phyloP scores from a whole-genome alignment of 2,329 filamentous ascomycete genomes.

The Biscogniauxia marginata region DNA sequence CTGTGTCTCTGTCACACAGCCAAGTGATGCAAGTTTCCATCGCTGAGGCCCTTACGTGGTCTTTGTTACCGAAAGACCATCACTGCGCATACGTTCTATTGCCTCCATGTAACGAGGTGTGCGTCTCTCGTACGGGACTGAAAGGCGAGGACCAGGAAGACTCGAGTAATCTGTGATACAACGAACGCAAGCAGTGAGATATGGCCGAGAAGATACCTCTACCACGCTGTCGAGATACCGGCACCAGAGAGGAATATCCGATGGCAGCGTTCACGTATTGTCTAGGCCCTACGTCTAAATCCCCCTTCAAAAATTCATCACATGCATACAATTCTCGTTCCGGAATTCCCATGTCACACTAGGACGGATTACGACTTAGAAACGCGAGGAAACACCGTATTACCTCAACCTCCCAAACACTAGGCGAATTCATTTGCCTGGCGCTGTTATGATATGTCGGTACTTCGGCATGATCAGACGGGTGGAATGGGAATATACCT shows the following conservation, averaged over 20 bases:
- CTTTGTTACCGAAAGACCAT: neutral
- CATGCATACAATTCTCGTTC: neutral
- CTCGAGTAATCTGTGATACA: neutral
- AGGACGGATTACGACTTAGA: neutral
- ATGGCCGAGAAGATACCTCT: too few relatives aligned
- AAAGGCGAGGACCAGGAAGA: neutral
- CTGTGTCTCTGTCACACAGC: neutral
- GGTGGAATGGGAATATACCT: neutral
- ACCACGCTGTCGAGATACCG: too few relatives aligned
- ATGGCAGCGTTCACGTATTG: too few relatives aligned
- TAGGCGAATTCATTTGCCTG: neutral
- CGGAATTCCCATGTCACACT: neutral
- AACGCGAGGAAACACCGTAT: neutral
- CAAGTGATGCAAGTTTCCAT: neutral
- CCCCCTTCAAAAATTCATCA: neutral
- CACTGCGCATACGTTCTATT: neutral
- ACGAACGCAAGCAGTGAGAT: neutral
- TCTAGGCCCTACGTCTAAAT: too few relatives aligned
- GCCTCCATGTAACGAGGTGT: neutral
- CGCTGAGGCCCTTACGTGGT: neutral
- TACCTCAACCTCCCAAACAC: neutral
- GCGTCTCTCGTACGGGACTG: neutral
- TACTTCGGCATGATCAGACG: too few relatives aligned
- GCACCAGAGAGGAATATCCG: too few relatives aligned
- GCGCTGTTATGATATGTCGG: neutral